Base-by-base conservation (phyloP, 495 filamentous ascomycete genomes). In the Entonaema liquescens region DNA sequence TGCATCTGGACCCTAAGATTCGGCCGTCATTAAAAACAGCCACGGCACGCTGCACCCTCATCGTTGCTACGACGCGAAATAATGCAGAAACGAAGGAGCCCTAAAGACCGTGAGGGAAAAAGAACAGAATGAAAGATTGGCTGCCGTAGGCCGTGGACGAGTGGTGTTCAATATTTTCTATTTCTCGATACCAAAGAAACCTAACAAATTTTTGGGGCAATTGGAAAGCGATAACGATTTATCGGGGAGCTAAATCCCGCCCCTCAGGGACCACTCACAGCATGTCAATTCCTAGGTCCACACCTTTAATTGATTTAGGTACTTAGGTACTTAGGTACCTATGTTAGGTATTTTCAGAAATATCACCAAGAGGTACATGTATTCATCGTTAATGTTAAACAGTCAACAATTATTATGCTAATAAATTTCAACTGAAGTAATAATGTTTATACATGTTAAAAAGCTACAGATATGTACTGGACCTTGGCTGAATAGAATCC, bases 1-100 rank as follows among this genome's bases (percentile, higher is more conserved):
- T 79, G 23, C 72, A 75, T 53, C 76, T 74, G 13, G 76, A 67
- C 26, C 72, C 68, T 36, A 78, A 62, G 56, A 78, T 75, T 31
- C 80, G 74, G 60, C 79, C 74, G 76, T 77, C 78, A 58, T 78
- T 79, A 65, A 83, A 73, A 70, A 80, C 77, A 74, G 79, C 77
- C 67, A 74, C 79, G 31, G 78, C 77, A 75, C 82, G 72, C 71
- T 81, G 78, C 28, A 79, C 80, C 80, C 80, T 80, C 82, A 84
- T 84, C 35, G 64, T 81, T 59, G 28, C 73, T 57, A 65, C 28
- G 55, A 52, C 59, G 62, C 47, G 71, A 72, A 53, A 53, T 60
- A 56, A 59, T 28, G 55, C 25, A 71, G 5, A 35, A 50, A 67
- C 77, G 71, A 58, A 71, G 79, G 67, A 23, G 65, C 65, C 61